Evolutionary conservation across 2,329 filamentous ascomycete genomes (phyloP), one percentile per base, ranked within the genome.

Genomic region (Penicillium griseofulvum): DNA sequence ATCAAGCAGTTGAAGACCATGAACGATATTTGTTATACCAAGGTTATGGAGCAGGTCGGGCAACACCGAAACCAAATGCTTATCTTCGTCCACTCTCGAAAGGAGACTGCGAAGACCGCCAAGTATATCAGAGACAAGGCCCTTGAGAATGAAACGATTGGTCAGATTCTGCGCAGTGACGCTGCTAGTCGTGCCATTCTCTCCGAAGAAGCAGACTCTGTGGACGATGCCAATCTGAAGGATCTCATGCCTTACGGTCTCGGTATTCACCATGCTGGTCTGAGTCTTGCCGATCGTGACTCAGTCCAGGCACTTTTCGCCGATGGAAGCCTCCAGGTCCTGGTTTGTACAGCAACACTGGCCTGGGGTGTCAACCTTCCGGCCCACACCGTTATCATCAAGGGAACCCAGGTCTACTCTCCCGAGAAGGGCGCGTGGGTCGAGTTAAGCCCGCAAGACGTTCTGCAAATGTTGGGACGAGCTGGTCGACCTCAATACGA

Each of bases 1-100:
- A 99, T 99, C 77, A 99, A 97, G 76, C 94, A 99, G 73, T 80
- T 99, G 52, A 97, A 97, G 81, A 95, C 90, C 0, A 99, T 99
- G 94, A 99, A 99, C 69, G 94, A 99, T 66, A 92, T 99, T 52
- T 97, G 91, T 55, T 99, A 99, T 74, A 95, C 87, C 61, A 99
- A 99, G 74, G 92, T 97, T 28, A 84, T 99, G 52, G 94, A 99
- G 74, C 93, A 97, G 70, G 93, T 97, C 29, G 94, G 94, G 7
- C 87, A 88, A 56, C 88, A 95, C 68, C 86, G 90, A 60, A 96
- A 99, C 67, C 94, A 99, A 74, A 97, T 99, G 92, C 85, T 99
- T 37, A 96, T 99, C 56, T 99, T 99, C 69, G 94, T 99, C 6
- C 95, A 99, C 72, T 99, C 95, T 34, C 84, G 94, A 66, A 99